A percentile compares a stretch with the other conserved stretches of the same genome.
phyloP scores from a whole-genome alignment of 108 stramenopile genomes.

The Parietichytrium sp. region DNA sequence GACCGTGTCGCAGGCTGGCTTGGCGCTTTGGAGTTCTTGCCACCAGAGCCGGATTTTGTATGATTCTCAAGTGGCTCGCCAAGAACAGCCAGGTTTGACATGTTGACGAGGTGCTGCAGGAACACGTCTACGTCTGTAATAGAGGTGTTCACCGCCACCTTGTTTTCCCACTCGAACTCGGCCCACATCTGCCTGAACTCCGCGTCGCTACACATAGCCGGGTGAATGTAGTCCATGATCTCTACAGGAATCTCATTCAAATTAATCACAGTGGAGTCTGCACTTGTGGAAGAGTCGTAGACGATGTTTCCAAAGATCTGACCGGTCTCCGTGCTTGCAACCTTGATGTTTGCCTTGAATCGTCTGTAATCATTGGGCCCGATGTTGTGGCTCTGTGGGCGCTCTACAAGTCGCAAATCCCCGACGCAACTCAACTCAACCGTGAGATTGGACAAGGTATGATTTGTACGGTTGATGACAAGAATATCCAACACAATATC shows the following conservation, averaged over 20 bases:
- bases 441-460: constrained; percentile 89
- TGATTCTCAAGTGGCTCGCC: constrained; percentile 76
- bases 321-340: constrained; percentile 96
- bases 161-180: constrained; percentile 99
- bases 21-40: neutral
- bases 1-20: constrained; percentile 60
- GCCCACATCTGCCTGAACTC: constrained; percentile 98
- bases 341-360: constrained; percentile 94
- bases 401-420: constrained; percentile 97
- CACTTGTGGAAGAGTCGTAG: constrained; percentile 81
- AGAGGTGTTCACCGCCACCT: constrained; percentile 82
- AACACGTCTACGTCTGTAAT: constrained; percentile 84
- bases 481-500: constrained; percentile 96
- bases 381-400: constrained; percentile 90
- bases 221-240: constrained; percentile 99
- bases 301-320: constrained; percentile 99
- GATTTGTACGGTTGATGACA: constrained; percentile 92
- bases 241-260: constrained; percentile 98
- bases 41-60: constrained; percentile 38
- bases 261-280: constrained; percentile 91
- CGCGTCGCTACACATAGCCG: constrained; percentile 90
- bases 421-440: constrained; percentile 98
- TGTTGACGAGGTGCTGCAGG: constrained; percentile 86
- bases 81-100: constrained; percentile 95
- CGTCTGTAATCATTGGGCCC: constrained; percentile 89